These are phyloP conservation scores for Mortierella alpina DNA, from an alignment of 192 early-diverging fungal species.

Conservation along the genomic window DNA sequence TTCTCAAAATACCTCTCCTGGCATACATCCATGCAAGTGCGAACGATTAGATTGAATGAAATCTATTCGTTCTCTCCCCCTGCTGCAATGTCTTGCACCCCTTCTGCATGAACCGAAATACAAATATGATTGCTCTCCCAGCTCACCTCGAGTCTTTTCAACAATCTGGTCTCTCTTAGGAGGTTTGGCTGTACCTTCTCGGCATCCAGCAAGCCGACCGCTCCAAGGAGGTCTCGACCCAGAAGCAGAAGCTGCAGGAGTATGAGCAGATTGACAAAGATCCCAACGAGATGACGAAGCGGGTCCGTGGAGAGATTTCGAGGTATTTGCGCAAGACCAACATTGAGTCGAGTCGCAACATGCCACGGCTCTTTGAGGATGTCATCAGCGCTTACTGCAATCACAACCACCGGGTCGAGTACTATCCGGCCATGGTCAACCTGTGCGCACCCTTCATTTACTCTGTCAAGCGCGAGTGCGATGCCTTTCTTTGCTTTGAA, in stretches of 20 bases:
- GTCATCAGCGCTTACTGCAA: conserved; percentile 90
- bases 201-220: conserved; percentile 85
- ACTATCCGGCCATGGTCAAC: conserved; percentile 77
- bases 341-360: conserved; percentile 56
- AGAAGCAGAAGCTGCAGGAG: conserved; percentile 63
- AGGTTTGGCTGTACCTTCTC: conserved; percentile 90
- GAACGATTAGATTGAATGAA: no score
- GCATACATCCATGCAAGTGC: no score
- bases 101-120: neutral
- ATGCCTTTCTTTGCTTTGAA: conserved; percentile 87
- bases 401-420: conserved; percentile 80
- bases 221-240: conserved; percentile 62
- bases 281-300: conserved; percentile 74
- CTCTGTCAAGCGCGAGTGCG: conserved; percentile 76
- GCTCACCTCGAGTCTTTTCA: conserved; percentile 5
- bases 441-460: conserved; percentile 88
- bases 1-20: no score
- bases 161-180: conserved; percentile 48
- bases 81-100: no score
- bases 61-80: no score
- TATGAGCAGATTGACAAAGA: conserved; percentile 81
- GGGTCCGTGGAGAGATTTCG: conserved; percentile 81
- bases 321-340: conserved; percentile 72
- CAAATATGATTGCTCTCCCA: conserved; percentile 18
- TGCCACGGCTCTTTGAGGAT: conserved; percentile 72